A percentile compares a stretch with the other conserved stretches of the same genome.
phyloP scores from a whole-genome alignment of 78 protist genomes.

The Cyanophora paradoxa region DNA sequence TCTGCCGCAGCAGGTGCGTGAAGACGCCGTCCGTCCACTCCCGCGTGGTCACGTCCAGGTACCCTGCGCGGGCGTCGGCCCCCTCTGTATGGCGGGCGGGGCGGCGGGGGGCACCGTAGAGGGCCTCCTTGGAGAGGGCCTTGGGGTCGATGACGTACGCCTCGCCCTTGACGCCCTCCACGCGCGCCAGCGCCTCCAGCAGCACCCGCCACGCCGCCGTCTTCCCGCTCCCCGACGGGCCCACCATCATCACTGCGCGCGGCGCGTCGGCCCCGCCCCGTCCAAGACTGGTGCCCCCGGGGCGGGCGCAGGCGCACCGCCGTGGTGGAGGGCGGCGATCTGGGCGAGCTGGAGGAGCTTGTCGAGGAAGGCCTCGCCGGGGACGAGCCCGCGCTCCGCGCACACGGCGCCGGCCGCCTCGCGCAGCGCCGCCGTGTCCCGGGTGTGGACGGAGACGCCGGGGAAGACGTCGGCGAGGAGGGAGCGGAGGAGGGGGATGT shows the following conservation, averaged over 20 bases:
- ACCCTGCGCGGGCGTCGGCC: too few relatives aligned
- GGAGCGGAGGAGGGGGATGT: conserved; percentile 68
- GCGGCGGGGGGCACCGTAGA: conserved; percentile 7
- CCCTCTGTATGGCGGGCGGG: too few relatives aligned
- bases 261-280: too few relatives aligned
- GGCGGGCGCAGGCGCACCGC: too few relatives aligned
- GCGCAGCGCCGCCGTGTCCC: conserved; percentile 19
- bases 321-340: conserved; percentile 82
- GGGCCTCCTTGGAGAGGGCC: conserved; percentile 2
- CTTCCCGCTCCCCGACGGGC: conserved; percentile 91
- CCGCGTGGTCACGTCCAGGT: conserved; percentile 90
- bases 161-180: conserved; percentile 40
- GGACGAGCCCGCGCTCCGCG: conserved; percentile 27
- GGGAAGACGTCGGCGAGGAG: conserved; percentile 89
- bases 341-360: conserved; percentile 86
- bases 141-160: conserved; percentile 91
- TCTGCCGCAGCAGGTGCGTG: conserved; percentile 71
- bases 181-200: conserved; percentile 61
- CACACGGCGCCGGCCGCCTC: conserved; percentile 32
- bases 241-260: conserved; percentile 96
- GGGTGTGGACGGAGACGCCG: conserved; percentile 35
- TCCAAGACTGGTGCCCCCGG: too few relatives aligned
- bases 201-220: conserved; percentile 77
- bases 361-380: conserved; percentile 60
- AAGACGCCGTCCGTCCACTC: conserved; percentile 99